A percentile compares a stretch with the other conserved stretches of the same genome.
These are phyloP conservation scores for Gleditsia sinensis DNA, from an alignment of 306 rosid genomes.

Conservation along the genomic window DNA sequence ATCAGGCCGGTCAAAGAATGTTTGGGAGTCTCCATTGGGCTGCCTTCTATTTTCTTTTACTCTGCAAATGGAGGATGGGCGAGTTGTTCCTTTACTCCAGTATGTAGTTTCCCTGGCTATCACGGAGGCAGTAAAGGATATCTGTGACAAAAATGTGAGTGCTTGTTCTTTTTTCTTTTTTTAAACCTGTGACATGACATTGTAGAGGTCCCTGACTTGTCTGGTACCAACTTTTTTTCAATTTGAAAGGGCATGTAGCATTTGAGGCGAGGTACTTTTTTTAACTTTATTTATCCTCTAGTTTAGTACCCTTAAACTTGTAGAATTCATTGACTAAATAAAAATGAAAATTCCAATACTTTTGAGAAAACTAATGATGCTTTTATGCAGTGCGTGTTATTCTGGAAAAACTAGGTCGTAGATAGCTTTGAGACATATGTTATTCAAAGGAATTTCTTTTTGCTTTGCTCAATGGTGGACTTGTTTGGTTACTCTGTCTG, in stretches of 20 bases:
- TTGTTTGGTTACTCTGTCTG: constrained; percentile 14
- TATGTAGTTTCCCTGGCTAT: constrained; percentile 87
- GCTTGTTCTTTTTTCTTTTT: constrained; percentile 32
- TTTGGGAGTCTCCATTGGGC: constrained; percentile 90
- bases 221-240: neutral
- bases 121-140: constrained; percentile 81
- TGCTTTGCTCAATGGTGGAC: neutral
- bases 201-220: no score
- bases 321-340: constrained; percentile 4
- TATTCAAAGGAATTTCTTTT: neutral
- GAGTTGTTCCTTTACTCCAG: constrained; percentile 76
- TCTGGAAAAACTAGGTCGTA: neutral
- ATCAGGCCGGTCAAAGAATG: constrained; percentile 89
- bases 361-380: constrained; percentile 12
- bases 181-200: no score
- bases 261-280: neutral
- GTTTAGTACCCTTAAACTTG: neutral
- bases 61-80: constrained; percentile 85
- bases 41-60: constrained; percentile 89
- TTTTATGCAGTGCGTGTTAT: constrained; percentile 9
- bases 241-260: constrained; percentile 6
- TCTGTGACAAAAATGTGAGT: constrained; percentile 75
- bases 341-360: neutral
- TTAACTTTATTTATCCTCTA: neutral
- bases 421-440: neutral